Evolutionary conservation across 345 rosid species (phyloP).

Genomic region (Gossypium longicalyx): DNA sequence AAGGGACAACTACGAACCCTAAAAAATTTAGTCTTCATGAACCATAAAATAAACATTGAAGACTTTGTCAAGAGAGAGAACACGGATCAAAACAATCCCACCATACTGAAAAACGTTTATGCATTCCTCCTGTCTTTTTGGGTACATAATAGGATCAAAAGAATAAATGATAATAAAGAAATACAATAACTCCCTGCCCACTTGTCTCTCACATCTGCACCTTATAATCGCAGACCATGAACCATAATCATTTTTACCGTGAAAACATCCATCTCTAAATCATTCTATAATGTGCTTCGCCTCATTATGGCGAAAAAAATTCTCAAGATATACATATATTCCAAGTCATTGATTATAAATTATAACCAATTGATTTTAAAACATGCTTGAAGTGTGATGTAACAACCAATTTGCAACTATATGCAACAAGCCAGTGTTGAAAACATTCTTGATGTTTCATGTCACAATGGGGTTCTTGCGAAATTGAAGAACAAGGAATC

Average conservation of each 20-base stretch:
- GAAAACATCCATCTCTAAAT: neutral
- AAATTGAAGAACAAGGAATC: neutral
- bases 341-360: neutral
- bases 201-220: neutral
- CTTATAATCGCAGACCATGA: neutral
- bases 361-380: neutral
- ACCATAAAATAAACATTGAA: no score
- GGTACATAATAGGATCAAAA: neutral
- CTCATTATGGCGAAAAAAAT: neutral
- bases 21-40: no score
- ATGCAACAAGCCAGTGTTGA: neutral
- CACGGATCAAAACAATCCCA: no score
- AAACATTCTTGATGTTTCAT: neutral
- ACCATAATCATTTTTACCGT: neutral
- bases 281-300: neutral
- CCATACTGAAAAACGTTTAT: no score
- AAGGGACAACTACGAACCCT: no score
- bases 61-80: no score
- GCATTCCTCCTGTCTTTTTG: neutral
- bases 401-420: neutral
- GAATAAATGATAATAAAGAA: neutral
- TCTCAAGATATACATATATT: neutral
- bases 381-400: neutral
- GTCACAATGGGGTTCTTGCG: neutral
- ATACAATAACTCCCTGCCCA: neutral